Evolutionary conservation across 1,139 yeast species (phyloP).

Genomic region (Yamadazyma jaroonii): DNA sequence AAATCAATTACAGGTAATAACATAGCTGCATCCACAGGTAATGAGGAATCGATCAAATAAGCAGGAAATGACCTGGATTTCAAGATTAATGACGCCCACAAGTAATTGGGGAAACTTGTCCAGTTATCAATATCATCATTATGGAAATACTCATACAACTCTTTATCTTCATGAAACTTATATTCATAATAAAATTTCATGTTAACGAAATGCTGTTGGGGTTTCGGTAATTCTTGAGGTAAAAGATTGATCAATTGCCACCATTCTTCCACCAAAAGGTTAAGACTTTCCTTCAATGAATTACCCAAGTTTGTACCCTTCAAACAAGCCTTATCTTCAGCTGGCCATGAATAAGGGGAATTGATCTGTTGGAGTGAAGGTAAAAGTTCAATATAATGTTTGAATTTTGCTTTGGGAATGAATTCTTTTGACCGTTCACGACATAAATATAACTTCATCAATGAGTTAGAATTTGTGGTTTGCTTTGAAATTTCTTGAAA

Average conservation of each 20-base stretch:
- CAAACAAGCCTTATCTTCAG: conserved; percentile 47
- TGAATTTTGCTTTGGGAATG: conserved; percentile 22
- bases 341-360: conserved; percentile 65
- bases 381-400: conserved; percentile 56
- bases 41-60: conserved; percentile 33
- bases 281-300: conserved; percentile 35
- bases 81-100: conserved; percentile 73
- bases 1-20: conserved; percentile 77
- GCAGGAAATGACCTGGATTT: conserved; percentile 80
- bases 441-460: conserved; percentile 49
- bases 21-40: conserved; percentile 53
- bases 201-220: conserved; percentile 36
- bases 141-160: conserved; percentile 27
- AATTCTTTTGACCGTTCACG: conserved; percentile 22
- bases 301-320: conserved; percentile 57
- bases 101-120: conserved; percentile 62
- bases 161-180: conserved; percentile 42
- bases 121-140: conserved; percentile 36
- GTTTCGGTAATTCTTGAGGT: conserved; percentile 32
- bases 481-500: conserved; percentile 17
- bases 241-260: conserved; percentile 36
- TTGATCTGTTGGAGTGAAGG: conserved; percentile 50
- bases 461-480: conserved; percentile 35
- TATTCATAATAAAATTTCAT: conserved; percentile 48
- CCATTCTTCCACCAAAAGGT: conserved; percentile 50